Evolutionary conservation across 257 asterid genomes (phyloP).

Genomic region (Fraxinus pennsylvanica): DNA sequence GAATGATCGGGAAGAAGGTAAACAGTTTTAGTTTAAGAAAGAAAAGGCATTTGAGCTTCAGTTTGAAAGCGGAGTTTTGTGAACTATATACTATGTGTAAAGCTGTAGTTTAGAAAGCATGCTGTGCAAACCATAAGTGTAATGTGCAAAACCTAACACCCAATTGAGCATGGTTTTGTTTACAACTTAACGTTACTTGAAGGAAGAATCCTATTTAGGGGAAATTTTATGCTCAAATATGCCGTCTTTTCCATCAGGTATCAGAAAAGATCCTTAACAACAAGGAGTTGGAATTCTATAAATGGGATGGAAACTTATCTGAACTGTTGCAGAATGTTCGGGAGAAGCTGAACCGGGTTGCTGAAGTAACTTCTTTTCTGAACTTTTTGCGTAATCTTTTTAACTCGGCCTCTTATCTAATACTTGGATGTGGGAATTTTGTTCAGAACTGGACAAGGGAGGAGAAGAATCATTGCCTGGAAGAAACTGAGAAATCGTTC

Average conservation of each 20-base stretch:
- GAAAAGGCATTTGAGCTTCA: not conserved
- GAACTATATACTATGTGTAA: not conserved
- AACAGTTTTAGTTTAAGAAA: not conserved
- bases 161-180: not conserved
- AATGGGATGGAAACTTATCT: slow-evolving; percentile 85
- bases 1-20: slow-evolving; percentile 98
- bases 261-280: slow-evolving; percentile 67
- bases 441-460: slow-evolving; percentile 78
- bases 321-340: slow-evolving; percentile 79
- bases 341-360: slow-evolving; percentile 75
- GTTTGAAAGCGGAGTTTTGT: not conserved
- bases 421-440: slow-evolving; percentile 1
- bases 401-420: not conserved
- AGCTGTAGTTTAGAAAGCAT: not conserved
- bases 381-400: not conserved
- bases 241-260: slow-evolving; percentile 45
- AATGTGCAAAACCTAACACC: not conserved
- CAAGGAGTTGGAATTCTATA: slow-evolving; percentile 88
- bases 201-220: not conserved
- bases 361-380: slow-evolving; percentile 50
- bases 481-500: slow-evolving; percentile 95
- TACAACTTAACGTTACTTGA: not conserved
- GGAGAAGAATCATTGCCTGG: slow-evolving; percentile 86
- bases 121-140: too few relatives aligned
- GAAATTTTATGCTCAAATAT: not conserved